Evolutionary conservation across 306 rosid species (phyloP).

Genomic region (Castanospermum australe): DNA sequence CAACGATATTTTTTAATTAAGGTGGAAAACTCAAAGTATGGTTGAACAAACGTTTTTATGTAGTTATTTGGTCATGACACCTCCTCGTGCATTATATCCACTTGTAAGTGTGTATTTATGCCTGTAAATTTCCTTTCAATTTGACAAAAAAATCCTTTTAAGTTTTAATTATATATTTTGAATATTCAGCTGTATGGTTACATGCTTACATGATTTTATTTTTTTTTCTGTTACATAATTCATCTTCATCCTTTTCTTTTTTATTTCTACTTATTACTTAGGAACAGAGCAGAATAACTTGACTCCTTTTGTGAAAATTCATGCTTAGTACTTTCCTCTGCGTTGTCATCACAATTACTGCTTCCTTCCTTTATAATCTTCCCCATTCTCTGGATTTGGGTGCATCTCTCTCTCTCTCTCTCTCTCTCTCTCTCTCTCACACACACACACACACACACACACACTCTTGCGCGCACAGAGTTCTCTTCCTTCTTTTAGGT

Average conservation of each 20-base stretch:
- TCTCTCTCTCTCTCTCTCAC: too few species aligned
- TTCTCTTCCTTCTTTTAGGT: background rate
- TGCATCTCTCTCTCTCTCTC: background rate
- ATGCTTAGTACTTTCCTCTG: background rate
- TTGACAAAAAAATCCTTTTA: background rate
- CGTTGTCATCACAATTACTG: background rate
- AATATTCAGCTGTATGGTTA: background rate
- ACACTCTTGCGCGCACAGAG: too few species aligned
- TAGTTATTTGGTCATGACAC: background rate
- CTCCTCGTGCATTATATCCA: background rate
- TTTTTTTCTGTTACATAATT: background rate
- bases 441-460: too few species aligned
- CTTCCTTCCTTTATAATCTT: background rate
- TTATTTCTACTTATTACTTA: background rate
- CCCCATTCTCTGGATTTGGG: background rate
- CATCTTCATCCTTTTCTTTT: background rate
- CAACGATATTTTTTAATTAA: background rate
- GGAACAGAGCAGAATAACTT: background rate
- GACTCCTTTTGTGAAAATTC: background rate
- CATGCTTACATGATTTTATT: background rate
- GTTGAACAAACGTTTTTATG: background rate
- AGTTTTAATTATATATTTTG: background rate
- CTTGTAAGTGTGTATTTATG: background rate
- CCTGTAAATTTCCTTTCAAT: background rate
- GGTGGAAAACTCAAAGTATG: background rate